Conservation (phyloP, 75 land plant species). For the Selaginella tamariscina region DNA sequence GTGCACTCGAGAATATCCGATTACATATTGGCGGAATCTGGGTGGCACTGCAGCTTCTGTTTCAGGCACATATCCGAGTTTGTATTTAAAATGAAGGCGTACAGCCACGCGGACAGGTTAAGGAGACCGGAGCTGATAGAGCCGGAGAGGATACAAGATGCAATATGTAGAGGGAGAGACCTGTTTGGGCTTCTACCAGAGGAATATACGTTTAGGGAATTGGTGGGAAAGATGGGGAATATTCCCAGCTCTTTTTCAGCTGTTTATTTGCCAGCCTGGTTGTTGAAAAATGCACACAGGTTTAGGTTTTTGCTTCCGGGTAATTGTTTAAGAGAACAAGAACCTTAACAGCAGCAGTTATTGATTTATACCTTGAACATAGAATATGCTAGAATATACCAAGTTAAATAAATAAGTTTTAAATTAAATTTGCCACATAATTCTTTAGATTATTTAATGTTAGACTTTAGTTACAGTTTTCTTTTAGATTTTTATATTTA, state of each 20-base stretch:
- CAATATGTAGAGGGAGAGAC: constrained; percentile 62
- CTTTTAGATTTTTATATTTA: too few relatives aligned
- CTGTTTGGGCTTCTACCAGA: constrained; percentile 78
- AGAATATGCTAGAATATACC: too few relatives aligned
- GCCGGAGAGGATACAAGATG: constrained; percentile 48
- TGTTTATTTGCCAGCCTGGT: constrained; percentile 43
- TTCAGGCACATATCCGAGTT: constrained; percentile 57
- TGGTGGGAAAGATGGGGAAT: constrained; percentile 67
- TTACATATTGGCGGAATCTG: constrained; percentile 62
- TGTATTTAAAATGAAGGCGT: constrained; percentile 67
- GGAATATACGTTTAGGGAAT: constrained; percentile 59
- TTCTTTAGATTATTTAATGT: too few relatives aligned
- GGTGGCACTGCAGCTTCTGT: constrained; percentile 99
- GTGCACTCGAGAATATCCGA: constrained; percentile 51
- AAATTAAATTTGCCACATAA: too few relatives aligned
- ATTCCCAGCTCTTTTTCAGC: constrained; percentile 51
- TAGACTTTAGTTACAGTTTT: too few relatives aligned
- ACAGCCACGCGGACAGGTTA: constrained; percentile 71
- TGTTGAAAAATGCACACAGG: constrained; percentile 34
- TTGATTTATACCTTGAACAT: too few relatives aligned
- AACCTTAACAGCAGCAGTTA: too few relatives aligned
- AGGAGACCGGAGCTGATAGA: constrained; percentile 43
- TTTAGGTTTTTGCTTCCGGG: constrained; percentile 60
- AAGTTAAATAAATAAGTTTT: too few relatives aligned
- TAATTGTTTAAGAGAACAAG: constrained; percentile 39